A percentile compares a stretch with the other conserved stretches of the same genome.
phyloP scores from a whole-genome alignment of 306 rosid species.

The Abrus pulchellus region DNA sequence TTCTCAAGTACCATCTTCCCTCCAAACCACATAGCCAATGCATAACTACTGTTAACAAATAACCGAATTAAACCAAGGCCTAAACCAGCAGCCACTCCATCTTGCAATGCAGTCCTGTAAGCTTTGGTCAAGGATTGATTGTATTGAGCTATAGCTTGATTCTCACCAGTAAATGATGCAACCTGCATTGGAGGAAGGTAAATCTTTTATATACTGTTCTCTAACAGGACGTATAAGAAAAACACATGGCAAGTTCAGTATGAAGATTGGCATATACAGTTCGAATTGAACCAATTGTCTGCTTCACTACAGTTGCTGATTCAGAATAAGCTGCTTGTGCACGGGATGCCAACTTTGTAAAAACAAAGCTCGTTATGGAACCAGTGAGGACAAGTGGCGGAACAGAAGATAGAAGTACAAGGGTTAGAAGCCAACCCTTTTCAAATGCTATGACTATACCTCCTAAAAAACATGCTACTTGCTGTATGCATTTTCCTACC shows the following conservation, averaged over 20 bases:
- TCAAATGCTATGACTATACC: constrained; percentile 70
- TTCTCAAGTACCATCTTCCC: constrained; percentile 74
- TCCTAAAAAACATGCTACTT: constrained; percentile 60
- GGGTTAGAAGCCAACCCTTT: constrained; percentile 82
- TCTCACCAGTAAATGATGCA: constrained; percentile 80
- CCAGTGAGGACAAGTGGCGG: constrained; percentile 74
- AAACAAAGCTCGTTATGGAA: constrained; percentile 57
- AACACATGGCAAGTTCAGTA: constrained; percentile 2
- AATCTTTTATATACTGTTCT: constrained; percentile 14
- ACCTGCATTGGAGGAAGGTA: constrained; percentile 55
- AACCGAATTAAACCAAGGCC: constrained; percentile 63
- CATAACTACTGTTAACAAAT: constrained; percentile 57
- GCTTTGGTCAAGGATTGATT: constrained; percentile 63
- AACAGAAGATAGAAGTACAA: constrained; percentile 71
- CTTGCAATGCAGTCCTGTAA: constrained; percentile 70
- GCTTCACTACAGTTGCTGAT: constrained; percentile 74
- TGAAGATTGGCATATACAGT: constrained; percentile 59
- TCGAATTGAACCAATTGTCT: constrained; percentile 74
- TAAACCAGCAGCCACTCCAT: constrained; percentile 69
- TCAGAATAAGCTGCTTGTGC: constrained; percentile 75
- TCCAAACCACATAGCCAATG: constrained; percentile 77
- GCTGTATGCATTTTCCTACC: constrained; percentile 77
- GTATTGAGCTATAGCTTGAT: constrained; percentile 66
- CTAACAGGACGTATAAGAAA: neutral
- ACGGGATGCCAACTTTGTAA: constrained; percentile 65